These are phyloP conservation scores for Clathrus columnatus DNA, from an alignment of 768 basidiomycete genomes.

Conservation along the genomic window DNA sequence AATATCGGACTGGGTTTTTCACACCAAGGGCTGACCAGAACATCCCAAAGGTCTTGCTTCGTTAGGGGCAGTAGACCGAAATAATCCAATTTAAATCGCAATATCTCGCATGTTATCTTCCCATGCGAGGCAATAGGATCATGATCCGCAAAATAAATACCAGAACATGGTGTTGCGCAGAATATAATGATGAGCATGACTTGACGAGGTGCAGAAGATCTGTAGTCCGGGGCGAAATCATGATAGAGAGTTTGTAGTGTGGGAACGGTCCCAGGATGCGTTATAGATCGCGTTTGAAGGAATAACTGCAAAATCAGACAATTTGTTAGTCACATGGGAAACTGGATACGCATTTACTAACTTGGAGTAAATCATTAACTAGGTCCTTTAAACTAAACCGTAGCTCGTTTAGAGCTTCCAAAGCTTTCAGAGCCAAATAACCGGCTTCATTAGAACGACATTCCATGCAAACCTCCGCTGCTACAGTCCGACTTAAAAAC, in stretches of 20 bases:
- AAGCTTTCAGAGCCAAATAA: conserved; percentile 56
- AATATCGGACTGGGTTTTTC: conserved; percentile 45
- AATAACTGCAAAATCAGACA: conserved; percentile 42
- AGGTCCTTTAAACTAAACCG: conserved; percentile 58
- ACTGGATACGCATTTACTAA: conserved; percentile 19
- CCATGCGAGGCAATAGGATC: conserved; percentile 4
- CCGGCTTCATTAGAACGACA: conserved; percentile 61
- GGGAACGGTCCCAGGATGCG: conserved; percentile 36
- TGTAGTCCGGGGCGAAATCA: conserved; percentile 57
- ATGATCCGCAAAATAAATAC: conserved; percentile 19
- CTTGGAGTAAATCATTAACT: conserved; percentile 62
- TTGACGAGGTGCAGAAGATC: conserved; percentile 44
- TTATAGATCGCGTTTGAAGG: conserved; percentile 58
- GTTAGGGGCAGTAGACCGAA: conserved; percentile 49
- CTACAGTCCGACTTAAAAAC: conserved; percentile 78
- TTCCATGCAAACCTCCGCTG: conserved; percentile 77
- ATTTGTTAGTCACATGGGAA: not conserved
- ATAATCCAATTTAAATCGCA: conserved; percentile 38
- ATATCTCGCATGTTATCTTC: not conserved
- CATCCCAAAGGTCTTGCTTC: conserved; percentile 47
- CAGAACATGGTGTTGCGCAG: conserved; percentile 12
- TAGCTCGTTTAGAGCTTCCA: conserved; percentile 56
- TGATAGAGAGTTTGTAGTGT: conserved; percentile 52
- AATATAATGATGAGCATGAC: conserved; percentile 69
- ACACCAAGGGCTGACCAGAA: conserved; percentile 63